Percentiles rank a stretch among this genome's conserved stretches.
Evolutionary conservation across 805 yeast genomes (phyloP).

Genomic region (Candida vaughaniae): DNA sequence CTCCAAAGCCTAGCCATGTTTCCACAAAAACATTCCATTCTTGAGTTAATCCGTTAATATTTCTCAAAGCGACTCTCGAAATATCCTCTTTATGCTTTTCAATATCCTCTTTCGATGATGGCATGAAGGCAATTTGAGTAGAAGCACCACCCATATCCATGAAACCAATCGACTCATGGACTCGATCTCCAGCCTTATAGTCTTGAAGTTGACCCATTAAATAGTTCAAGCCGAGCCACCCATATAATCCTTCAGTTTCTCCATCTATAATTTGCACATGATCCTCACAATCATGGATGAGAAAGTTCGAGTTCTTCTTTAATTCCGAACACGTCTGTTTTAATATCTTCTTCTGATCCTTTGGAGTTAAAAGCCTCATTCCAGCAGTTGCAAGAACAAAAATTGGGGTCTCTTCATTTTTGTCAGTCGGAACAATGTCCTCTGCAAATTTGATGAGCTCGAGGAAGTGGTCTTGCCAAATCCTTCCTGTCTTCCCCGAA

Average conservation of each 20-base stretch:
- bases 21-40: constrained; percentile 88
- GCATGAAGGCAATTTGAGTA: constrained; percentile 92
- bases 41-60: constrained; percentile 66
- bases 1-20: constrained; percentile 98
- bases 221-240: constrained; percentile 93
- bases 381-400: constrained; percentile 97
- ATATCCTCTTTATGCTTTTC: constrained; percentile 35
- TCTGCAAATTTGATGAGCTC: constrained; percentile 69
- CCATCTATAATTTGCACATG: constrained; percentile 91
- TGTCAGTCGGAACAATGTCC: constrained; percentile 60
- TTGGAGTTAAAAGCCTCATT: constrained; percentile 71
- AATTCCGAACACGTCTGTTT: constrained; percentile 59
- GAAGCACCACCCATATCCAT: constrained; percentile 99
- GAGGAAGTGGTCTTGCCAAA: constrained; percentile 73
- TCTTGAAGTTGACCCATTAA: constrained; percentile 63
- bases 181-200: constrained; percentile 34
- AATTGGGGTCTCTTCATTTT: constrained; percentile 71
- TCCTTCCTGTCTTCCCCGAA: constrained; percentile 45
- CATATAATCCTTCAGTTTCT: constrained; percentile 90
- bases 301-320: constrained; percentile 54
- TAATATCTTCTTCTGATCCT: constrained; percentile 54
- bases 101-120: constrained; percentile 56
- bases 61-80: constrained; percentile 57
- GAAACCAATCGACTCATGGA: constrained; percentile 75
- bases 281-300: constrained; percentile 56